A percentile compares a stretch with the other conserved stretches of the same genome.
These are phyloP conservation scores for Candida sp. DNA, from an alignment of 1,139 yeast species.

Conservation along the genomic window DNA sequence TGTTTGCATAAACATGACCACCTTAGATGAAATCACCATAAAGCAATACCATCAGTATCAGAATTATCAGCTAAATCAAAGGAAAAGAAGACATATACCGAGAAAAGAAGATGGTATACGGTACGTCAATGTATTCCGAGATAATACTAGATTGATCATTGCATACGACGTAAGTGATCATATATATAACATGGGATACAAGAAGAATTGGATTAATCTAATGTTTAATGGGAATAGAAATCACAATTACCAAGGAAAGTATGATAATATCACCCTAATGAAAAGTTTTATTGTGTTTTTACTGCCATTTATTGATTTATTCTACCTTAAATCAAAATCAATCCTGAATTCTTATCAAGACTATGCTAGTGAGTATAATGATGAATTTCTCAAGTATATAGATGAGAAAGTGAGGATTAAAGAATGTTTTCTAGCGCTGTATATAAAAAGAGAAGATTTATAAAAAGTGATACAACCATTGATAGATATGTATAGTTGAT, in stretches of 20 bases:
- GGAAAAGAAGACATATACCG: conserved; percentile 14
- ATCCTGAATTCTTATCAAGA: conserved; percentile 8
- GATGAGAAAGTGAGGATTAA: conserved; percentile 16
- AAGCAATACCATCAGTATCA: conserved; percentile 21
- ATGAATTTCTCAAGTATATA: conserved; percentile 15
- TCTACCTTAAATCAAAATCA: conserved; percentile 7
- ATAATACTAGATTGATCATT: conserved; percentile 26
- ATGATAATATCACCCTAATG: conserved; percentile 10
- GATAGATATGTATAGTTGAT: too few species aligned
- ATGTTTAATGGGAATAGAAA: conserved; percentile 27
- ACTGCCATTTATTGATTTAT: conserved; percentile 31
- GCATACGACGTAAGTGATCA: conserved; percentile 19
- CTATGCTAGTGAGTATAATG: conserved; percentile 14
- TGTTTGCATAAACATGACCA: conserved; percentile 41
- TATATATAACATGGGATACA: conserved; percentile 28
- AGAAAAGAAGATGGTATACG: conserved; percentile 28
- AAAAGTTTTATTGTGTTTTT: conserved; percentile 18
- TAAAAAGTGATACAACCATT: too few species aligned
- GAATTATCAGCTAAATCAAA: conserved; percentile 15
- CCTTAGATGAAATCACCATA: conserved; percentile 33
- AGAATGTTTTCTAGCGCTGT: conserved; percentile 20
- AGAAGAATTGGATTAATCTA: conserved; percentile 32
- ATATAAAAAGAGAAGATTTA: conserved; percentile 5
- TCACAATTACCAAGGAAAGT: conserved; percentile 9
- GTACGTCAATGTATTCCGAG: conserved; percentile 26